Base-by-base conservation (phyloP, 257 asterid species). In the Coffea eugenioides region DNA sequence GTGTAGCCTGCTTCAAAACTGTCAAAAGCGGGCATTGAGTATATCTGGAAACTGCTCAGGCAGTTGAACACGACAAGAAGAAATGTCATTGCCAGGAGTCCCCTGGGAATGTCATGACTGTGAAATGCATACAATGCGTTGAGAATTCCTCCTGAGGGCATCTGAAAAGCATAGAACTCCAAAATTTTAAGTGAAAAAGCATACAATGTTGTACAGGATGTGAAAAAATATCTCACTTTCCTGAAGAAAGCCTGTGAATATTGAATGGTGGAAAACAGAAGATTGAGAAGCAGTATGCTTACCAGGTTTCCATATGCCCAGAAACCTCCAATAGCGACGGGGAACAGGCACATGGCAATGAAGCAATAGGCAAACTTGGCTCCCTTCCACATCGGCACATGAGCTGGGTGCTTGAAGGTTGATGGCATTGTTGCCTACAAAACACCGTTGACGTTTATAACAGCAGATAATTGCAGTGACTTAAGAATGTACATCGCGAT, bases 341-440 rank as follows among this genome's bases (percentile, higher is more conserved):
- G 99, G 81, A 96, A 94, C 80, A 96, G 31, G 85, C 99, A 96
- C 95, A 89, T 85, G 9, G 99, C 97, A 65, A 96, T 87, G 56
- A 96, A 90, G 82, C 85, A 78, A 59, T 94, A 94, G 3, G 99
- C 97, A 66, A 96, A 87, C 87, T 96, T 96, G 48, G 91, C 98
- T 81, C 99, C 99, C 84, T 92, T 94, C 99, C 99, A 96, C 98
- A 94, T 96, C 0, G 97, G 97, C 77, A 92, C 91, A 67, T 94
- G 93, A 70, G 99, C 98, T 8, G 99, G 98, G 83, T 92, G 95
- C 90, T 96, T 94, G 88, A 96, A 94, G 9, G 95, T 94, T 51
- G 99, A 96, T 16, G 99, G 99, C 99, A 96, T 96, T 25, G 99
- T 96, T 31, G 99, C 97, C 98, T 96, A 77, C 70, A 87, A 77